These are phyloP conservation scores for Silene conica DNA, from an alignment of 148 eudicot genomes.

Conservation along the genomic window DNA sequence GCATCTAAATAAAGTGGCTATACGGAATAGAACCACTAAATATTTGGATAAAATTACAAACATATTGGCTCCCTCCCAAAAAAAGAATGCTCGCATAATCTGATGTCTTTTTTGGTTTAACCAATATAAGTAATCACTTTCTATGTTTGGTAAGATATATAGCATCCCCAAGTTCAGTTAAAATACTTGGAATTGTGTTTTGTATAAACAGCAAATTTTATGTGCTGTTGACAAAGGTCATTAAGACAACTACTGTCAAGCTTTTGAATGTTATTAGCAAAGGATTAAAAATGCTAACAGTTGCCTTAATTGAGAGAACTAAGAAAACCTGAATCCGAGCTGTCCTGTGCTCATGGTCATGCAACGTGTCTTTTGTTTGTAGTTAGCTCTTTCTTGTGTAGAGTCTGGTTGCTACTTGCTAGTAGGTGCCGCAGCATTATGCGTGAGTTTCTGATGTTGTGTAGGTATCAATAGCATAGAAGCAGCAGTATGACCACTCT, in stretches of 20 bases:
- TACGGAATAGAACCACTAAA: not conserved
- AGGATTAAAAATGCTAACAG: not conserved
- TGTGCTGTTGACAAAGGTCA: not conserved
- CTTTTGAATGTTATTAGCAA: not conserved
- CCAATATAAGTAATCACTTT: not conserved
- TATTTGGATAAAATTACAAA: not conserved
- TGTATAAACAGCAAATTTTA: not conserved
- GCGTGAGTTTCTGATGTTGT: not conserved
- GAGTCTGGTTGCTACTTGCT: not conserved
- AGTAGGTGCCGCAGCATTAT: not conserved
- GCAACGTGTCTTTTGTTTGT: not conserved
- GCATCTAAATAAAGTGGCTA: not conserved
- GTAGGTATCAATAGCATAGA: no score
- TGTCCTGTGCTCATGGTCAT: slow-evolving; percentile 3
- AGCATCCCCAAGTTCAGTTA: not conserved
- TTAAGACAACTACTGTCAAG: not conserved
- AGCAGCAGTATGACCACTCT: no score
- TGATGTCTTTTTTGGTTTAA: not conserved
- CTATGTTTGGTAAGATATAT: not conserved
- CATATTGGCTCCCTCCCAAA: not conserved
- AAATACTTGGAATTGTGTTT: no score
- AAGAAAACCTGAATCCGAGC: not conserved
- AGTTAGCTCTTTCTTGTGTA: not conserved
- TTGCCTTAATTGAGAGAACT: no score
- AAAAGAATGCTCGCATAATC: not conserved